Base-by-base conservation (phyloP, 148 eudicot genomes). In the Pouteria glomerata region DNA sequence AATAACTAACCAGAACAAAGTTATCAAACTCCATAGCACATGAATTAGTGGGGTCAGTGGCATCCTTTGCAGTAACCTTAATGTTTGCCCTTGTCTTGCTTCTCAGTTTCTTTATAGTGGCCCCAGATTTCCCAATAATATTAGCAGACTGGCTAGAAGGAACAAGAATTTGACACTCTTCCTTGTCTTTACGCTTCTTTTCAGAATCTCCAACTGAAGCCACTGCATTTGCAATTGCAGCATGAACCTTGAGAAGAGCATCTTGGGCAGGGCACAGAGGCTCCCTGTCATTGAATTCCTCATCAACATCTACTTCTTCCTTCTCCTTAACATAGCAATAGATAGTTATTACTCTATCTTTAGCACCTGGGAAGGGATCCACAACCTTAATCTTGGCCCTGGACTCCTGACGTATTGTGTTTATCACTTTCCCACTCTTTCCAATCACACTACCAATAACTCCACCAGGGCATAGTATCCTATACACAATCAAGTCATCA, bases 391-490 rank as follows among this genome's bases (percentile, higher is more conserved):
- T 85, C 84, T 85, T 88, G 6, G 99, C 93, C 74, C 82, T 78
- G 13, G 92, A 82, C 62, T 92, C 97, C 66, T 89, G 94, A 47
- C 99, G 72, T 31, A 95, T 87, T 1, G 83, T 73, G 76, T 95
- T 95, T 37, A 95, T 91, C 7, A 89, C 90, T 70, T 91, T 91
- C 29, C 99, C 99, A 55, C 85, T 82, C 82, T 91, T 95, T 60
- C 99, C 99, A 69, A 95, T 95, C 75, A 95, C 99, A 65, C 92
- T 92, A 67, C 99, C 99, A 29, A 95, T 95, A 7, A 90, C 81
- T 48, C 69, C 78, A 70, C 80, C 87, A 6, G 99, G 99, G 68
- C 99, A 95, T 44, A 95, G 71, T 70, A 95, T 95, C 76, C 99
- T 80, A 72, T 89, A 95, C 41, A 86, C 88, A 27, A 95, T 51